phyloP scores from a whole-genome alignment of 495 filamentous ascomycete genomes.

The Trichodelitschia bisporula region DNA sequence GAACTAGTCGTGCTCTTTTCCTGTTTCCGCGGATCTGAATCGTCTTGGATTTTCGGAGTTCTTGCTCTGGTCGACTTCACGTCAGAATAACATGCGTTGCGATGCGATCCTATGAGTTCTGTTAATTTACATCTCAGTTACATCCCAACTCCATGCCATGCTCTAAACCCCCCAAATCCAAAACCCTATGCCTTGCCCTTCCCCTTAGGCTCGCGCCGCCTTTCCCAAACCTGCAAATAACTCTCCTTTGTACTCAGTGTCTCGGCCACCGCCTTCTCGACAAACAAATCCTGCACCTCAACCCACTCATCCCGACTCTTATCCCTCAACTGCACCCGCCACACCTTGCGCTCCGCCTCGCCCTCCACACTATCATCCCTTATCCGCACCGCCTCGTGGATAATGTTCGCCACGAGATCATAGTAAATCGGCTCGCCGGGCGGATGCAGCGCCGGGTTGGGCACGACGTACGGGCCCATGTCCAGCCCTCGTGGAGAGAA shows the following conservation, averaged over 20 bases:
- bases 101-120: too few relatives aligned
- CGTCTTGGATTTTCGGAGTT: too few relatives aligned
- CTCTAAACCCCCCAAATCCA: too few relatives aligned
- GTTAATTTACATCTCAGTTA: too few relatives aligned
- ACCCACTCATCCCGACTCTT: conserved; percentile 56
- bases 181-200: conserved; percentile 4
- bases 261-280: conserved; percentile 65
- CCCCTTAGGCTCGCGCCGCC: conserved; percentile 26
- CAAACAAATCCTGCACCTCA: conserved; percentile 81
- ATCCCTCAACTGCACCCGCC: conserved; percentile 40
- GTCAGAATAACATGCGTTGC: too few relatives aligned
- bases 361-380: conserved; percentile 52
- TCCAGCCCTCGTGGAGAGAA: conserved; percentile 69
- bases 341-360: conserved; percentile 62
- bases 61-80: too few relatives aligned
- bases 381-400: conserved; percentile 61
- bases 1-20: too few relatives aligned
- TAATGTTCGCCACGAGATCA: conserved; percentile 90
- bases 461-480: conserved; percentile 69
- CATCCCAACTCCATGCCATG: too few relatives aligned
- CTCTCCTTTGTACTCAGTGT: conserved; percentile 77
- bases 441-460: conserved; percentile 32
- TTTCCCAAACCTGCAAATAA: conserved; percentile 93
- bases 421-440: conserved; percentile 78
- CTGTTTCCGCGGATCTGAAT: too few relatives aligned